Base-by-base conservation (phyloP, 805 yeast genomes). In the Zygosaccharomyces gambellarensis region DNA sequence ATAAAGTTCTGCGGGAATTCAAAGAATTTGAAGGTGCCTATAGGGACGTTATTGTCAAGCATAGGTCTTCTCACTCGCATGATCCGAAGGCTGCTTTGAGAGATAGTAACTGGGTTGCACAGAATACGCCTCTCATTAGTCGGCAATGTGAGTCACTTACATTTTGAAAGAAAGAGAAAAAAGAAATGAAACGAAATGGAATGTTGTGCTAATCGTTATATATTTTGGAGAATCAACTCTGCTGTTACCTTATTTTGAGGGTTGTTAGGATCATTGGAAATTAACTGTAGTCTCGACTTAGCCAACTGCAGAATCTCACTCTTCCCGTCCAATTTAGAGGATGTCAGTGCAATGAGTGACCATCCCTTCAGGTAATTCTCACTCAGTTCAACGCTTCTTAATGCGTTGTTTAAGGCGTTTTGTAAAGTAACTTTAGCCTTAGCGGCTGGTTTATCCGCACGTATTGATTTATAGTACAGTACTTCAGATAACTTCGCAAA, bases 71-170 rank as follows among this genome's bases (percentile, higher is more conserved):
- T 2, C 82, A 81, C 65, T 77, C 75, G 51, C 82, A 81, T 63
- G 97, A 76, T 65, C 90, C 77, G 62, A 81, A 83, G 60, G 80
- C 78, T 59, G 78, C 78, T 36, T 68, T 92, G 46, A 74, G 98
- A 50, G 97, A 92, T 64, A 77, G 85, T 27, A 82, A 86, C 63
- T 92, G 97, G 97, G 90, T 92, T 8, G 76, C 86, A 10, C 76
- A 75, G 43, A 76, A 80, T 51, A 71, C 81, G 27, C 84, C 84
- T 0, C 71, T 78, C 23, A 55, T 70, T n/a, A 65, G 59, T 21
- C 65, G 69, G 38, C 60, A 60, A 46, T 64, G 69, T 39, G 77
- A 74, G 48, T 49, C 59, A 10, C 39, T 68, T 14, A 43, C 45
- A 40, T 57, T 65, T 22, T 40, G 52, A 30, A 40, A 48, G 9